Percentiles rank a stretch among this genome's conserved stretches.
phyloP scores from a whole-genome alignment of 225 moss, liverwort and hornwort species.

The Sphagnum contortum region DNA sequence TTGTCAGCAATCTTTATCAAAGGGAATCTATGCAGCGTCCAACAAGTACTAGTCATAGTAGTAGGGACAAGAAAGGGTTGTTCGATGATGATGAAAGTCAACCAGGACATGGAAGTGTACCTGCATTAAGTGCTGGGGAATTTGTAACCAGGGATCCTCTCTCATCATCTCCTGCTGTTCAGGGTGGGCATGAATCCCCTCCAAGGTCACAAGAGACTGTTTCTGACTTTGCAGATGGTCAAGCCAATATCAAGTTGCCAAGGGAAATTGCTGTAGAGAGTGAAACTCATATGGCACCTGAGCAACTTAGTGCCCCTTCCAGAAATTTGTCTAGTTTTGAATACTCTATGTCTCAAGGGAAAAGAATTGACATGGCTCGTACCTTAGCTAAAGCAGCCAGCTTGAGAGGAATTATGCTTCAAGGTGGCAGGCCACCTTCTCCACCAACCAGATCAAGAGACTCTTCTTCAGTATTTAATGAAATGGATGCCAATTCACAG shows the following conservation, averaged over 20 bases:
- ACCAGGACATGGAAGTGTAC: conserved; percentile 13
- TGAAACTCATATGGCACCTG: not conserved
- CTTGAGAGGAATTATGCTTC: not conserved
- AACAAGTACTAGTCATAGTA: conserved; percentile 19
- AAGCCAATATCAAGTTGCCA: too few species aligned
- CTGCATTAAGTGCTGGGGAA: conserved; percentile 9
- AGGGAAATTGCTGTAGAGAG: too few species aligned
- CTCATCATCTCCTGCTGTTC: too few species aligned
- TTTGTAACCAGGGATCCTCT: not conserved
- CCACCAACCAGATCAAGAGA: not conserved
- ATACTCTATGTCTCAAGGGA: too few species aligned
- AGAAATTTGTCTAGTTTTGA: not conserved
- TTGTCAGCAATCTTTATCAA: conserved; percentile 2
- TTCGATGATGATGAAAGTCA: conserved; percentile 44
- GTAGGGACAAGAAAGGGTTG: conserved; percentile 31
- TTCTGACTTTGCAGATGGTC: too few species aligned
- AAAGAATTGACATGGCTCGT: not conserved
- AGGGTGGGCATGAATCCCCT: too few species aligned
- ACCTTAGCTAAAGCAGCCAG: not conserved
- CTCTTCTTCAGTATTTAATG: not conserved
- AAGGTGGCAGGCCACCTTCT: not conserved
- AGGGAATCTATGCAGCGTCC: conserved; percentile 18
- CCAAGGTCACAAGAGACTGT: too few species aligned
- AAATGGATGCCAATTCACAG: not conserved
- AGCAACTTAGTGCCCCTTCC: not conserved